These are phyloP conservation scores for Acephala macrosclerotiorum DNA, from an alignment of 2,329 filamentous ascomycete genomes.

Conservation along the genomic window DNA sequence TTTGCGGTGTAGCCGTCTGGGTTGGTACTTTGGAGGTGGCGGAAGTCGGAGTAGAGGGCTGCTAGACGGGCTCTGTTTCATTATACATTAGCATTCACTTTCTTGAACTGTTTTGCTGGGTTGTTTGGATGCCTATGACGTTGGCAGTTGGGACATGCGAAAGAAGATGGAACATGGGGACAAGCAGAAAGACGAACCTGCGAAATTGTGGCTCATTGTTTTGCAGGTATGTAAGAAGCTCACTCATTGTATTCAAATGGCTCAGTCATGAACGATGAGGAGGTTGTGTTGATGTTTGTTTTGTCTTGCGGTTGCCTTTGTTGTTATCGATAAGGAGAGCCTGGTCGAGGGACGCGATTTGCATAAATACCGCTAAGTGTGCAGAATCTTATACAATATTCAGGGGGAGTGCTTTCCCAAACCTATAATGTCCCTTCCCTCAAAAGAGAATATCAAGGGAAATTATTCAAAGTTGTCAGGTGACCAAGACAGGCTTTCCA, in stretches of 20 bases:
- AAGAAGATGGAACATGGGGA: not conserved
- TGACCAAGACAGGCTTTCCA: no score
- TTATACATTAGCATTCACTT: slow-evolving; percentile 3
- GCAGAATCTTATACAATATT: not conserved
- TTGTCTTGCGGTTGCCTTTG: slow-evolving; percentile 15
- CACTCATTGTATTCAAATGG: slow-evolving; percentile 58
- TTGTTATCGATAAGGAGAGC: slow-evolving; percentile 28
- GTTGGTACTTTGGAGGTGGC: slow-evolving; percentile 75
- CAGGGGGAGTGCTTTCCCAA: not conserved
- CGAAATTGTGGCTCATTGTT: slow-evolving; percentile 67
- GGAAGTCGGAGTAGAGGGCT: slow-evolving; percentile 89
- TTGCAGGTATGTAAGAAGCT: slow-evolving; percentile 72
- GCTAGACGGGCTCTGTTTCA: slow-evolving; percentile 72
- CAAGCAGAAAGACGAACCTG: slow-evolving; percentile 50
- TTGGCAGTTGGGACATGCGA: not conserved
- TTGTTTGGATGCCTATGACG: slow-evolving; percentile 6
- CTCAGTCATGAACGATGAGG: not conserved
- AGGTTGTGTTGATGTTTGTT: slow-evolving; percentile 12
- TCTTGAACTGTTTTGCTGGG: not conserved
- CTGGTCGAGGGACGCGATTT: slow-evolving; percentile 11
- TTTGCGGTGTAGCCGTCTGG: slow-evolving; percentile 88
- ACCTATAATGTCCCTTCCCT: no score
- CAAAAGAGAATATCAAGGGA: no score
- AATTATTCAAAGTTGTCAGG: no score
- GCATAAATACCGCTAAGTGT: not conserved